Percentiles rank a stretch among this genome's conserved stretches.
Evolutionary conservation across 2,329 filamentous ascomycete species (phyloP).

Genomic region (Ophiobolus disseminans): DNA sequence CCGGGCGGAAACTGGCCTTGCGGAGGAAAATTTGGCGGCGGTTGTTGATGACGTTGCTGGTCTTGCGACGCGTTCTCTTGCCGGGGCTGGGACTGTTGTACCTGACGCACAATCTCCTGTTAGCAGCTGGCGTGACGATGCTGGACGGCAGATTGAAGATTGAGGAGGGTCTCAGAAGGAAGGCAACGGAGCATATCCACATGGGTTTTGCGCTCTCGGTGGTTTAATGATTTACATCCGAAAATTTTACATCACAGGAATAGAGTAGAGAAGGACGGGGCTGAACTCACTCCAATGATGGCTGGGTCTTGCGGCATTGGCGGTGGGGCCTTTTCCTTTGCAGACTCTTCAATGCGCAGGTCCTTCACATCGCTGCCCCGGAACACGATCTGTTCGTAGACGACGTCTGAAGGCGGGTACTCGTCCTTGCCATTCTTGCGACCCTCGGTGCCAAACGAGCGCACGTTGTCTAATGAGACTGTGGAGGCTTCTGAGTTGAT

Average conservation of each 20-base stretch:
- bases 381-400: conserved; percentile 99
- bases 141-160: conserved; percentile 19
- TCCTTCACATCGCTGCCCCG: conserved; percentile 98
- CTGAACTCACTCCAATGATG: conserved; percentile 88
- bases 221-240: conserved; percentile 92
- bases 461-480: conserved; percentile 95
- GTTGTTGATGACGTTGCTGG: conserved; percentile 40
- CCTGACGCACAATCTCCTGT: conserved; percentile 37
- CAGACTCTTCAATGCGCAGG: conserved; percentile 86
- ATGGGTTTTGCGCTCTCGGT: conserved; percentile 94
- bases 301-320: conserved; percentile 92
- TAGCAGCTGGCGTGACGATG: conserved; percentile 23
- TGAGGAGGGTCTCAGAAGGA: conserved; percentile 81
- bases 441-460: conserved; percentile 92
- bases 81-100: conserved; percentile 37
- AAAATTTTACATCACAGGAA: conserved; percentile 86
- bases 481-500: conserved; percentile 98
- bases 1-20: conserved; percentile 52
- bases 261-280: conserved; percentile 18
- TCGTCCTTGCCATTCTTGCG: conserved; percentile 83
- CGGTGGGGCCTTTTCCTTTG: conserved; percentile 73
- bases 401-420: conserved; percentile 80
- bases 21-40: conserved; percentile 50
- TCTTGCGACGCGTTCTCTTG: conserved; percentile 30
- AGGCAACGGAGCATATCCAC: conserved; percentile 99